Conservation (phyloP, 2,329 filamentous ascomycete species). For the Pseudopithomyces maydicus region DNA sequence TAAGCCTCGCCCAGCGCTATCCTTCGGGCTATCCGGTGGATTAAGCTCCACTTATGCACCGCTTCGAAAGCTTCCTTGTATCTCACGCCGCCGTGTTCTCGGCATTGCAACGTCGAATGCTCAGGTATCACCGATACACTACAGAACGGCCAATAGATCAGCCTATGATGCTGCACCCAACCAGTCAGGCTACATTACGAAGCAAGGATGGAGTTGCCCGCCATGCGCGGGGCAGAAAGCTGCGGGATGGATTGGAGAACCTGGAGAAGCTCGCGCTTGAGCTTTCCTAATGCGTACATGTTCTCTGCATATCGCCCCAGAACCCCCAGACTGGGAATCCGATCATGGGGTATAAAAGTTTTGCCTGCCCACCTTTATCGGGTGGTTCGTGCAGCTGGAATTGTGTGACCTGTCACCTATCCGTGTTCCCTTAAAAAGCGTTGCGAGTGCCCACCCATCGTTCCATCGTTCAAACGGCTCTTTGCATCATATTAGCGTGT, state of each 20-base stretch:
- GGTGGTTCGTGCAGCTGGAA: background rate
- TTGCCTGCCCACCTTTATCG: background rate
- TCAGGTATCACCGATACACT: background rate
- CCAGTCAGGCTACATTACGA: background rate
- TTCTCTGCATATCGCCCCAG: background rate
- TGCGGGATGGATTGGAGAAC: background rate
- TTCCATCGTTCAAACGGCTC: background rate
- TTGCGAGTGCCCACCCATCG: background rate
- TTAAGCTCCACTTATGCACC: conserved; percentile 16
- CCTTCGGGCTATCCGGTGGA: background rate
- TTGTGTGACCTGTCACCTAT: background rate
- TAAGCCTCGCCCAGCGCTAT: background rate
- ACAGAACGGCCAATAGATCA: background rate
- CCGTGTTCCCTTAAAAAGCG: background rate
- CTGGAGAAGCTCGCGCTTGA: background rate
- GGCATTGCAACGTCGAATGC: conserved; percentile 20
- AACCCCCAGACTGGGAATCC: background rate
- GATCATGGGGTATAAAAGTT: conserved; percentile 2
- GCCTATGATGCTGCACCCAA: background rate
- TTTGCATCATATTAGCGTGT: background rate
- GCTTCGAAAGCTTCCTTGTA: conserved; percentile 17
- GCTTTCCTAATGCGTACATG: background rate
- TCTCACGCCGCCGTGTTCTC: conserved; percentile 16
- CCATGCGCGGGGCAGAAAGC: background rate
- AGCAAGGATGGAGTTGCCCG: background rate